phyloP scores from a whole-genome alignment of 345 rosid genomes.

The Hibiscus syriacus region DNA sequence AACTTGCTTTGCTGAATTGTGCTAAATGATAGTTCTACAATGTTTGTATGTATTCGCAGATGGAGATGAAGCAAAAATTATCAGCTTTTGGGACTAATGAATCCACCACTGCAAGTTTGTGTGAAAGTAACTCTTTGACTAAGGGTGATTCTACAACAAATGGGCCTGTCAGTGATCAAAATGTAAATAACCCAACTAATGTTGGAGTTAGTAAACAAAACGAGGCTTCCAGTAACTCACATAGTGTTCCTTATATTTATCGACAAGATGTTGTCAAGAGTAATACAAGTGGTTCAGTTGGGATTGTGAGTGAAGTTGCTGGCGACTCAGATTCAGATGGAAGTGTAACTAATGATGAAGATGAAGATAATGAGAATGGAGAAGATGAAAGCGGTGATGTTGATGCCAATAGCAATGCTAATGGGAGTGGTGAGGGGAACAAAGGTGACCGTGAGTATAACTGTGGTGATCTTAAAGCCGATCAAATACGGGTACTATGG shows the following conservation, averaged over 20 bases:
- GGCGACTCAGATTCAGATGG: conserved; percentile 91
- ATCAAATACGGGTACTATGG: conserved; percentile 90
- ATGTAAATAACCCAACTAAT: conserved; percentile 15
- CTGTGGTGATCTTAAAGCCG: conserved; percentile 51
- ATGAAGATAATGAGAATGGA: conserved; percentile 11
- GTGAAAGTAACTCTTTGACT: conserved; percentile 8
- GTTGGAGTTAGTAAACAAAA: conserved; percentile 19
- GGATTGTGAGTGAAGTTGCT: conserved; percentile 85
- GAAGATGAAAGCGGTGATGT: conserved; percentile 26
- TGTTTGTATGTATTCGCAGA: conserved; percentile 27
- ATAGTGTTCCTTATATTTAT: conserved; percentile 43
- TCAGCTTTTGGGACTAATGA: conserved; percentile 23
- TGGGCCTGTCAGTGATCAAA: conserved; percentile 23
- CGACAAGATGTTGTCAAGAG: conserved; percentile 75
- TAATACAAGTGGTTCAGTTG: conserved; percentile 45
- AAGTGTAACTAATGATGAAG: conserved; percentile 50
- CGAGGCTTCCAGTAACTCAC: conserved; percentile 25
- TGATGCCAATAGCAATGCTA: conserved; percentile 26
- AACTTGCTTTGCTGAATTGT: conserved; percentile 3
- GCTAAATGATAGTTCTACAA: neutral
- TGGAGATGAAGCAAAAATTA: conserved; percentile 43
- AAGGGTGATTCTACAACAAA: conserved; percentile 19
- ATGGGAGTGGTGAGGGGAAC: conserved; percentile 23
- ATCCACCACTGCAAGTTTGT: conserved; percentile 17
- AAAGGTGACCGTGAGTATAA: conserved; percentile 27